Evolutionary conservation across 306 rosid species (phyloP), one percentile per base, ranked within the genome.

Genomic region (Oxytropis ochrocephala): DNA sequence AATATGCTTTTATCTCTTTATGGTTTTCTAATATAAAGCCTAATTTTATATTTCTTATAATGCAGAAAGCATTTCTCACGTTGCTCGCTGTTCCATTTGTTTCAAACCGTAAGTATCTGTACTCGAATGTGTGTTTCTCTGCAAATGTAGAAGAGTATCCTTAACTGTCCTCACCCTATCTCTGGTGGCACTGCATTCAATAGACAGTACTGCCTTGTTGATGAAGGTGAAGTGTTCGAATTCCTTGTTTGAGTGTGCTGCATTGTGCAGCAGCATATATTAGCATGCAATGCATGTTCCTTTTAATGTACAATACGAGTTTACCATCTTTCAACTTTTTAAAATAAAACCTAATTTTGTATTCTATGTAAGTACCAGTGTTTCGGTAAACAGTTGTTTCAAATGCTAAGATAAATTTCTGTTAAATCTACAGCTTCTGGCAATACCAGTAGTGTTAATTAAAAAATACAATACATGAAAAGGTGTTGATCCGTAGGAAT

Each of bases 21-120:
- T 30, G 59, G 44, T 52, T 49, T 49, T 50, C 38, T 67, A 18
- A 61, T 11, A 57, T 10, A 4, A 68, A 60, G 46, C 69, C 17
- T 76, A 42, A 62, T 53, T 52, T 69, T 55, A 42, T 69, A 30
- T 52, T 42, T 76, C 13, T 68, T 18, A 17, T 41, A 41, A 29
- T 50, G 70, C 43, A 42, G 48, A 19, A 6, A 16, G 12, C 61
- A 36, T 75, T 35, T 68, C 70, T 12, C 49, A 21, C 11, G 7
- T 6, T 36, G 32, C 38, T 41, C 39, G 38, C 46, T 44, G 11
- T 14, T 59, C 14, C 49, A 43, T 60, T 59, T 48, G 27, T 41
- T 17, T 50, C 65, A 69, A 48, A 32, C 65, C 7, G 33, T 16
- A 75, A 18, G 67, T 46, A 75, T 75, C 2, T 19, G 11, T 32